phyloP scores from a whole-genome alignment of 352 stramenopile genomes.

The Aphanomyces astaci region DNA sequence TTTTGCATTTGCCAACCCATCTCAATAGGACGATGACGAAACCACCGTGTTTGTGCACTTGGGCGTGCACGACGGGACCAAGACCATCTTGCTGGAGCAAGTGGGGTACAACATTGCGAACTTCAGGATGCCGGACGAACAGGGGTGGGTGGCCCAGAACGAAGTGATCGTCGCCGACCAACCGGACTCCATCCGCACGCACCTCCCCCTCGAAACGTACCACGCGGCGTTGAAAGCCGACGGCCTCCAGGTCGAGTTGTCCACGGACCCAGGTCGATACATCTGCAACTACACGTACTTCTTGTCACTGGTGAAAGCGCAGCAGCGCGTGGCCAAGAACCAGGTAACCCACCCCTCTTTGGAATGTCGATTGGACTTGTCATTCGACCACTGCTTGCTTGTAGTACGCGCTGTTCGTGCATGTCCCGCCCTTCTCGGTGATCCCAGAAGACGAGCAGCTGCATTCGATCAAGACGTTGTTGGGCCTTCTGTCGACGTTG shows the following conservation, averaged over 20 bases:
- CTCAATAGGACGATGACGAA: conserved; percentile 35
- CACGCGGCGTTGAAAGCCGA: conserved; percentile 30
- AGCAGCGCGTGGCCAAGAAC: conserved; percentile 29
- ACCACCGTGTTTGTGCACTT: conserved; percentile 68
- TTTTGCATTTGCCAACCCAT: background rate
- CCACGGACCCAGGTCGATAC: conserved; percentile 65
- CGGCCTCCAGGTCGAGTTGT: conserved; percentile 38
- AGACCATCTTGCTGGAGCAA: conserved; percentile 47
- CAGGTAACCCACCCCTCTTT: conserved; percentile 13
- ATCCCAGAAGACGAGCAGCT: conserved; percentile 60
- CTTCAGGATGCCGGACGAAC: conserved; percentile 78
- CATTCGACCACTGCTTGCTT: conserved; percentile 24
- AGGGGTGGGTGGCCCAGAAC: conserved; percentile 46
- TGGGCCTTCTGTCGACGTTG: background rate
- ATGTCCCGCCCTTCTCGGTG: conserved; percentile 56
- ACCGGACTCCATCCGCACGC: conserved; percentile 35
- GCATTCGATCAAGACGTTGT: conserved; percentile 35
- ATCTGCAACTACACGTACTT: conserved; percentile 86
- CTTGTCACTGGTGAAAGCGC: conserved; percentile 57
- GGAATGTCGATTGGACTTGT: background rate
- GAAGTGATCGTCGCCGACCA: conserved; percentile 45
- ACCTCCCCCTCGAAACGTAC: conserved; percentile 51
- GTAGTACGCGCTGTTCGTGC: conserved; percentile 61
- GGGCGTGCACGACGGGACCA: conserved; percentile 43
- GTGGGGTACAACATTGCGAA: conserved; percentile 72